Evolutionary conservation across 2,329 filamentous ascomycete genomes (phyloP).

Genomic region (Cytospora piceicola): DNA sequence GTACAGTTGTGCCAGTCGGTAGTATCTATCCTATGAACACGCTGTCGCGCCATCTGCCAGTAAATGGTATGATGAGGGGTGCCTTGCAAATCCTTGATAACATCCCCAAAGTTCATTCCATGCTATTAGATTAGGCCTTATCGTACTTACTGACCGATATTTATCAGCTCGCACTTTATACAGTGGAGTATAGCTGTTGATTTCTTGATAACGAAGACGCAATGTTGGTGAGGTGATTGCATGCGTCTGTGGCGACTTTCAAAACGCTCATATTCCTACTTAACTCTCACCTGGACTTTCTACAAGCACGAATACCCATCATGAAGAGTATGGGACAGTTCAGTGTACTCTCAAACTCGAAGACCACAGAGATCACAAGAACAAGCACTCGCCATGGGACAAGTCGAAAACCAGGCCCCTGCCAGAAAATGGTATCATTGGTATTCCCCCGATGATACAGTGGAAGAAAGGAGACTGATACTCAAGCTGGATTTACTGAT

Average conservation of each 20-base stretch:
- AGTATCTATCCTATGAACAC: background rate
- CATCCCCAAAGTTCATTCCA: background rate
- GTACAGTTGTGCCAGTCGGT: background rate
- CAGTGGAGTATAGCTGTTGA: background rate
- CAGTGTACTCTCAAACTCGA: background rate
- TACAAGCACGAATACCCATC: background rate
- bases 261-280: background rate
- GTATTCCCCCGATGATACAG: constrained; percentile 32
- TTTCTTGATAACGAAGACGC: background rate
- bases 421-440: constrained; percentile 32
- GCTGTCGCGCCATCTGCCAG: constrained; percentile 5
- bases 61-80: constrained; percentile 9
- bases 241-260: constrained; percentile 5
- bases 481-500: constrained; percentile 33
- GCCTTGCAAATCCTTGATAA: background rate
- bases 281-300: background rate
- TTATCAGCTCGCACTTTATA: background rate
- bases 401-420: background rate
- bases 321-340: background rate
- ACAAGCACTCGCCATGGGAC: background rate
- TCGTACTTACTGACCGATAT: background rate
- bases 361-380: background rate
- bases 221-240: constrained; percentile 11
- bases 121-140: constrained; percentile 2
- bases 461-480: constrained; percentile 32